A percentile compares a stretch with the other conserved stretches of the same genome.
phyloP scores from a whole-genome alignment of 345 rosid genomes.

The Excoecaria cochinchinensis region DNA sequence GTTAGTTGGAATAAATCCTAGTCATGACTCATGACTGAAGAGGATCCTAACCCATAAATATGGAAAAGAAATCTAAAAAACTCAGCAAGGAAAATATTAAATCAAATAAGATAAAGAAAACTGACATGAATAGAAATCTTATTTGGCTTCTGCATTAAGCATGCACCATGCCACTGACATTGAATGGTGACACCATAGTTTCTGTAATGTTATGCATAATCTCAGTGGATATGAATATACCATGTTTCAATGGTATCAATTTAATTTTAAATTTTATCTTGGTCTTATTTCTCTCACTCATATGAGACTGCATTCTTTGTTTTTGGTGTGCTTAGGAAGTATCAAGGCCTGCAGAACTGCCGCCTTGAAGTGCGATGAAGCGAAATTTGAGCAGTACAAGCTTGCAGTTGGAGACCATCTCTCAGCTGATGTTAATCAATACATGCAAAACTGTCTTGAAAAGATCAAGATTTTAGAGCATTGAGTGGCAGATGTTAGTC shows the following conservation, averaged over 20 bases:
- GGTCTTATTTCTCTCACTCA: background rate
- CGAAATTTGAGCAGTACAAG: constrained; percentile 67
- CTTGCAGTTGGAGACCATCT: constrained; percentile 39
- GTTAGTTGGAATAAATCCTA: too few species aligned
- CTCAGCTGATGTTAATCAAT: constrained; percentile 49
- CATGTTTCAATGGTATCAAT: background rate
- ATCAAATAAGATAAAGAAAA: too few species aligned
- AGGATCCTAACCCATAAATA: too few species aligned
- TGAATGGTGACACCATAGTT: too few species aligned
- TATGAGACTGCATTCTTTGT: background rate
- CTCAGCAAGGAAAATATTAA: too few species aligned
- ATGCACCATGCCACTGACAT: too few species aligned
- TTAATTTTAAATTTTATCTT: background rate
- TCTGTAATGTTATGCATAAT: background rate
- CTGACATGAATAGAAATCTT: too few species aligned
- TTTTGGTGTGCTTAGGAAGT: constrained; percentile 38
- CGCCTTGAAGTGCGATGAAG: constrained; percentile 73
- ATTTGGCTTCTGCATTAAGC: too few species aligned
- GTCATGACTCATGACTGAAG: too few species aligned
- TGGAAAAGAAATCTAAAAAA: too few species aligned
- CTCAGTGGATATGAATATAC: background rate
- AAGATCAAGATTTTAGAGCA: constrained; percentile 59
- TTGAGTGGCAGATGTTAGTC: background rate
- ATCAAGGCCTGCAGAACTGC: constrained; percentile 62
- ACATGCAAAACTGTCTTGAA: constrained; percentile 59